Base-by-base conservation (phyloP, 2,329 filamentous ascomycete species). In the Plenodomus biglobosus region DNA sequence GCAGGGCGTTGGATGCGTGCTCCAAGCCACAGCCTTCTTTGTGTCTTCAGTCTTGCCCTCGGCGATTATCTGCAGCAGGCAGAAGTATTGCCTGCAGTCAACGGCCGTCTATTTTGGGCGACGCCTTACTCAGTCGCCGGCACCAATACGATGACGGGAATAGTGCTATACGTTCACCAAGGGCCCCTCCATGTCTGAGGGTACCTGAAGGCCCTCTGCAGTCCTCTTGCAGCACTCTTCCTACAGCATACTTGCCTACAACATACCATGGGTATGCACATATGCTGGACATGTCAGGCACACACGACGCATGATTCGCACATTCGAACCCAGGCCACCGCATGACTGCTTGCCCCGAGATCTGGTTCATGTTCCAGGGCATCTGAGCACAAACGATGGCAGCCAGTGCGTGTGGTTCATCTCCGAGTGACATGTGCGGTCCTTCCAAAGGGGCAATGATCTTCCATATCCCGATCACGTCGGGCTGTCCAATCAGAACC, bases 401-500 rank as follows among this genome's bases (percentile, higher is more conserved):
- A 36, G 41, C 16, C 24, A 36, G 41, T 11, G 34, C 41, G 18
- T 38, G 30, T 32, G 22, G 3, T 42, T 40, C 44, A 50, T 46
- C 34, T 50, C 47, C 39, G 42, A 21, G 41, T 45, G 44, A 45
- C 49, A 45, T 45, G 30, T 41, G 37, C 45, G 17, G 50, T 36
- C 38, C 21, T 17, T 40, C 37, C 18, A 37, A 44, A 41, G 20
- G 7, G 34, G 45, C 37, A 44, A 39, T 38, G 43, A 49, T 49
- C 39, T 24, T 46, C 45, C n/a, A 32, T 32, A 6, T 36, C 20
- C n/a, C 15, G 8, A 18, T 3, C 32, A 24, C 32, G 42, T 41
- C 40, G 20, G 38, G 27, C 44, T 24, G 38, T 11, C 55, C 55
- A 55, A 58, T 55, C 52, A 58, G 52, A 55, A 58, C 49, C 55